Evolutionary conservation across 345 rosid genomes (phyloP).

Genomic region (Salix arbutifolia): DNA sequence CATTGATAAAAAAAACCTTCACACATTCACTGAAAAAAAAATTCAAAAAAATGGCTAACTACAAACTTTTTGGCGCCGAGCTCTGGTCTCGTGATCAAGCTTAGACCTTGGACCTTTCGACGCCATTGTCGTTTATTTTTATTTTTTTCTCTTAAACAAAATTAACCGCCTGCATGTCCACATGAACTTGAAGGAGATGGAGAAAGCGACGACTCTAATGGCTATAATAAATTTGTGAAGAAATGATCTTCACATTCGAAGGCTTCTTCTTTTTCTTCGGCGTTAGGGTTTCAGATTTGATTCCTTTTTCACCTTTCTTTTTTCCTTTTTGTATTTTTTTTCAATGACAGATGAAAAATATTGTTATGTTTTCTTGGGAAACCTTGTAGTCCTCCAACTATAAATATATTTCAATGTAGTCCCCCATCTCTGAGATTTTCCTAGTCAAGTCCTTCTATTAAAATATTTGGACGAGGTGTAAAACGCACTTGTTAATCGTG

Average conservation of each 20-base stretch:
- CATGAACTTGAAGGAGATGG: not conserved
- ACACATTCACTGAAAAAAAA: not conserved
- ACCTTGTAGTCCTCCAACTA: not conserved
- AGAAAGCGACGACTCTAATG: not conserved
- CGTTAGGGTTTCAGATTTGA: not conserved
- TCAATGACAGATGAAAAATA: not conserved
- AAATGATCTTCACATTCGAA: not conserved
- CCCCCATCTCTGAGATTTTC: not conserved
- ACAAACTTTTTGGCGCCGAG: conserved; percentile 82
- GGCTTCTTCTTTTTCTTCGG: not conserved
- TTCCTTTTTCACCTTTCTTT: not conserved
- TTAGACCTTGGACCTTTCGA: conserved; percentile 63
- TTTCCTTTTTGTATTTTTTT: not conserved
- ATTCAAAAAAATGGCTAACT: not conserved
- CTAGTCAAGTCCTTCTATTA: not conserved
- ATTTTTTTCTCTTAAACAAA: not conserved
- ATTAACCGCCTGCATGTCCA: not conserved
- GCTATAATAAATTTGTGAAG: not conserved
- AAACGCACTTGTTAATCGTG: too few species aligned
- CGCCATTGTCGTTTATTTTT: conserved; percentile 33
- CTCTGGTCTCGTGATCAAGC: conserved; percentile 76
- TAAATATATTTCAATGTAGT: not conserved
- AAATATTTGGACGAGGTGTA: not conserved
- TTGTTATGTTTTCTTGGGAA: not conserved
- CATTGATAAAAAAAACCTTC: not conserved